Evolutionary conservation across 305 asterid genomes (phyloP).

Genomic region (Ilex paraguariensis): DNA sequence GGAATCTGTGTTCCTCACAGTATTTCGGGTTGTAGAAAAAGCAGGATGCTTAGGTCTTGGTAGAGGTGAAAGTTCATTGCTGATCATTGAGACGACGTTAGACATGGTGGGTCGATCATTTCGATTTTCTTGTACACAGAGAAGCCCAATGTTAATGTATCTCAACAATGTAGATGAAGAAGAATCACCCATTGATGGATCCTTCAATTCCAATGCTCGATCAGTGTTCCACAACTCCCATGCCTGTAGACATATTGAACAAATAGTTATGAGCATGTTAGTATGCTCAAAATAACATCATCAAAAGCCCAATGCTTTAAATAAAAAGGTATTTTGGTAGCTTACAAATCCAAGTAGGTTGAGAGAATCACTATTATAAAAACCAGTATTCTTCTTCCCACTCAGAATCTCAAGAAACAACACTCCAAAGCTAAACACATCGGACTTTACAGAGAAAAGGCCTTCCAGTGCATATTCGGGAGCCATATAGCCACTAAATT

Average conservation of each 20-base stretch:
- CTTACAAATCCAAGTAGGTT: conserved; percentile 41
- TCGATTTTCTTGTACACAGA: too few relatives aligned
- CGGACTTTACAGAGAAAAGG: conserved; percentile 33
- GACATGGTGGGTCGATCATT: too few relatives aligned
- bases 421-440: conserved; percentile 43
- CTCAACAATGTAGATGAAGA: conserved; percentile 10
- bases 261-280: not conserved
- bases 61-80: too few relatives aligned
- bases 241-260: conserved; percentile 18
- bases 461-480: conserved; percentile 46
- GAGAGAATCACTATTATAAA: conserved; percentile 22
- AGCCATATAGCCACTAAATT: conserved; percentile 40
- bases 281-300: not conserved
- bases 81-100: too few relatives aligned
- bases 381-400: conserved; percentile 43
- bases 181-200: conserved; percentile 17
- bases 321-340: not conserved
- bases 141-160: conserved; percentile 20
- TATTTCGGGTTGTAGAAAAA: too few relatives aligned
- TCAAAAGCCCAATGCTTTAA: too few relatives aligned
- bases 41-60: too few relatives aligned
- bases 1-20: too few relatives aligned
- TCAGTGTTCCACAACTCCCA: conserved; percentile 37
- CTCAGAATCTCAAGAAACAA: conserved; percentile 44
- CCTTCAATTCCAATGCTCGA: conserved; percentile 28